Evolutionary conservation across 1,284 basidiomycete genomes (phyloP).

Genomic region (Meira miltonrushii): DNA sequence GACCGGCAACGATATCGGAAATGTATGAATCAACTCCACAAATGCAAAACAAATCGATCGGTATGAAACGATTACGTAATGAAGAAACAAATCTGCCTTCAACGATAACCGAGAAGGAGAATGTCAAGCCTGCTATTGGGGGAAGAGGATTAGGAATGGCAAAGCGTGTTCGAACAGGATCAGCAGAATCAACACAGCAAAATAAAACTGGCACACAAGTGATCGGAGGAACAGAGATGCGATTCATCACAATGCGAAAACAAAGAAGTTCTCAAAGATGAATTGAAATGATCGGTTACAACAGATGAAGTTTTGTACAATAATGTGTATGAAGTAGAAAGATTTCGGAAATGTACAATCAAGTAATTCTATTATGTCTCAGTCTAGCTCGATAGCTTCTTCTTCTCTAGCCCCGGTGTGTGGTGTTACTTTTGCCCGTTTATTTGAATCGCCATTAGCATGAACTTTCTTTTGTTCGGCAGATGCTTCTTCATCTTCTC

Average conservation of each 20-base stretch:
- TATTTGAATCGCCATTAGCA: background rate
- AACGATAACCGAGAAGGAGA: background rate
- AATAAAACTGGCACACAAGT: background rate
- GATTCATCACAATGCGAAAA: slow-evolving; percentile 4
- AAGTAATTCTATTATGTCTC: background rate
- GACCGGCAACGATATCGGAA: no score
- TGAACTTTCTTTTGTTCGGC: background rate
- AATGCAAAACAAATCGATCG: no score
- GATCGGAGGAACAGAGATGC: slow-evolving; percentile 1
- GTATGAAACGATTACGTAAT: no score
- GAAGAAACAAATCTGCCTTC: no score
- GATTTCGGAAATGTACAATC: background rate
- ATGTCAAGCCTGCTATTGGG: background rate
- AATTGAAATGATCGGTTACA: background rate
- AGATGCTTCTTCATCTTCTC: background rate
- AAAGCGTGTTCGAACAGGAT: background rate
- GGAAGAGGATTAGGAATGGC: background rate
- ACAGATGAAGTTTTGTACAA: background rate
- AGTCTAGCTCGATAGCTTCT: slow-evolving; percentile 5
- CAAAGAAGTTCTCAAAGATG: background rate
- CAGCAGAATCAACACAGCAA: background rate
- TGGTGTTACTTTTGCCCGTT: background rate
- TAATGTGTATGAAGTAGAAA: background rate
- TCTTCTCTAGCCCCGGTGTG: background rate
- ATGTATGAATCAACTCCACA: no score